These are phyloP conservation scores for Sisymbrium irio DNA, from an alignment of 345 rosid species.

Conservation along the genomic window DNA sequence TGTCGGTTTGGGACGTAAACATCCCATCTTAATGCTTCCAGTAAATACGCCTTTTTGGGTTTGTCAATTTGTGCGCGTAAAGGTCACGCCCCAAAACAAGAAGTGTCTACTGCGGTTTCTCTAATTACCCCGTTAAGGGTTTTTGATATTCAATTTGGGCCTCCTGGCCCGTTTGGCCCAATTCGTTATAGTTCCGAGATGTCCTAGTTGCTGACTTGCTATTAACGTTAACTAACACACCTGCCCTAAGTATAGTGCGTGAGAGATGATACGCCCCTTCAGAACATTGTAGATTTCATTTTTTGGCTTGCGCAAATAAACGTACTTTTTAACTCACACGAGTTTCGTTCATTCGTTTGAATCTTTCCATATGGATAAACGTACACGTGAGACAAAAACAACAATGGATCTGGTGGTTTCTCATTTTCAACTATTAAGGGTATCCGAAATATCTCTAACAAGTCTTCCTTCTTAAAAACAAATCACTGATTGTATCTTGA, in stretches of 20 bases:
- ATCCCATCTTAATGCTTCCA: not conserved
- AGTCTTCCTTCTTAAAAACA: not conserved
- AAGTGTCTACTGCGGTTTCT: not conserved
- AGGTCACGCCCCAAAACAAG: not conserved
- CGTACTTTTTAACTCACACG: not conserved
- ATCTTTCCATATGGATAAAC: not conserved
- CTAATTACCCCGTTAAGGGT: not conserved
- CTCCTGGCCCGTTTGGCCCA: not conserved
- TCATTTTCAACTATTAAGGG: not conserved
- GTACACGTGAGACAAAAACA: not conserved
- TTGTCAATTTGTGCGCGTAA: conserved; percentile 7
- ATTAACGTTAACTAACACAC: not conserved
- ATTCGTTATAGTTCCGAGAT: not conserved
- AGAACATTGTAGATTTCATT: not conserved
- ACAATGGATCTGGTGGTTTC: not conserved
- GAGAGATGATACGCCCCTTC: not conserved
- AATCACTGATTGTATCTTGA: not conserved
- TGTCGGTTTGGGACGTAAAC: conserved; percentile 33
- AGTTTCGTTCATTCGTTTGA: not conserved
- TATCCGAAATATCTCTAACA: not conserved
- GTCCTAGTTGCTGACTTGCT: not conserved
- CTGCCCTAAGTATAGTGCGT: not conserved
- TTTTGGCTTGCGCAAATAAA: not conserved
- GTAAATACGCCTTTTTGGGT: not conserved
- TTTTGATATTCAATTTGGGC: not conserved